Evolutionary conservation across 495 filamentous ascomycete species (phyloP), one percentile per base, ranked within the genome.

Genomic region (Glutinoglossum americanum): DNA sequence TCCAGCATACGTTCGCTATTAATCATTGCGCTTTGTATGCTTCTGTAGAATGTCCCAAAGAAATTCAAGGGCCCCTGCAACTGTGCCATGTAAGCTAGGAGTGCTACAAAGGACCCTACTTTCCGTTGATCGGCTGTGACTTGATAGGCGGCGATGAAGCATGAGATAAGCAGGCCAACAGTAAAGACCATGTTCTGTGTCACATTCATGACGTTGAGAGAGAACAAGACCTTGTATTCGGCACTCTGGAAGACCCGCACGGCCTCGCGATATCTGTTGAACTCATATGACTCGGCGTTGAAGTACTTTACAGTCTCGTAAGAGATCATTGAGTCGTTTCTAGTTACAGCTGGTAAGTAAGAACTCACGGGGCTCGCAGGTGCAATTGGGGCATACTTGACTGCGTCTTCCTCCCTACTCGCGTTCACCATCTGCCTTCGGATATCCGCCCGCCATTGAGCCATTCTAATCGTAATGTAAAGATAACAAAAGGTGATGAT

Each of bases 251-350:
- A 96, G 56, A 83, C 83, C 28, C 74, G 70, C 23, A 98, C 86
- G 3, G 90, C 87, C 1, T 73, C 67, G 19, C 87, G 76, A 64
- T 90, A 95, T 9, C 93, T 81, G 39, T 80, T 77, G 67, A 94
- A 96, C 64, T 98, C 92, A 67, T 89, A 94, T 7, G 80, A 74
- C 66, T 98, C 92, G 1, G 92, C 90, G 64, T 96, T 96, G 76
- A 98, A 98, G 65, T 97, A 97, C 67, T 98, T 97, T 64, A 98
- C 92, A 26, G 92, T 97, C 68, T 98, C 92, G 66, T 97, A 98
- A 11, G 89, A 92, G 37, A 89, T 81, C 77, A 98, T 93, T 0
- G 92, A 96, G 65, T 98, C 93, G 62, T 96, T 96, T 72, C 79
- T 82, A 56, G 1, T 5, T 51, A 6, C n/a, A 26, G 19, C 51